phyloP scores from a whole-genome alignment of 495 filamentous ascomycete genomes.

The Cercophora scortea region DNA sequence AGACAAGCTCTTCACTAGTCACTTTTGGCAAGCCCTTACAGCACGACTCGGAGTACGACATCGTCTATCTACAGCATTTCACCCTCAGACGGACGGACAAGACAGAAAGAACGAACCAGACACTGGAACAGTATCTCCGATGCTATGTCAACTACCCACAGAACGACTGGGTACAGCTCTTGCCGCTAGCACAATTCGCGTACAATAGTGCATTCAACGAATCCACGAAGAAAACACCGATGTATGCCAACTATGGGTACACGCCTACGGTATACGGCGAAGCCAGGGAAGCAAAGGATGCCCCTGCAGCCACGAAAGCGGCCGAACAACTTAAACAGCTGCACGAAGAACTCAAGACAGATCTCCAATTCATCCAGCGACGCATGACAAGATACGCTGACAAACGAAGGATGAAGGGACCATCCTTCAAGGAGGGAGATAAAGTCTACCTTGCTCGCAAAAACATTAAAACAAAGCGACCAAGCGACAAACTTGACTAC shows the following conservation, averaged over 20 bases:
- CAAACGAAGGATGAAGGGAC: slow-evolving; percentile 11
- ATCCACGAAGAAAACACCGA: not conserved
- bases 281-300: not conserved
- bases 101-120: not conserved
- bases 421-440: slow-evolving; percentile 18
- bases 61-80: not conserved
- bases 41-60: not conserved
- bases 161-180: not conserved
- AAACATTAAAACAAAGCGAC: slow-evolving; percentile 25
- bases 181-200: not conserved
- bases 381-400: slow-evolving; percentile 12
- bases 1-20: not conserved
- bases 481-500: slow-evolving; percentile 24
- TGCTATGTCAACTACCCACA: not conserved
- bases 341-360: slow-evolving; percentile 9
- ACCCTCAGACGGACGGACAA: not conserved
- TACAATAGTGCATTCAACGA: not conserved
- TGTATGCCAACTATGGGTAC: not conserved
- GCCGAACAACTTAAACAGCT: slow-evolving; percentile 5
- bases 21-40: not conserved
- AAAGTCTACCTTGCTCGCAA: slow-evolving; percentile 23
- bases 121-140: not conserved
- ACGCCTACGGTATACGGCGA: not conserved
- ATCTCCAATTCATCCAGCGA: slow-evolving; percentile 13
- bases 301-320: not conserved